phyloP scores from a whole-genome alignment of 495 filamentous ascomycete species.

The Penicillium simplicissimum region DNA sequence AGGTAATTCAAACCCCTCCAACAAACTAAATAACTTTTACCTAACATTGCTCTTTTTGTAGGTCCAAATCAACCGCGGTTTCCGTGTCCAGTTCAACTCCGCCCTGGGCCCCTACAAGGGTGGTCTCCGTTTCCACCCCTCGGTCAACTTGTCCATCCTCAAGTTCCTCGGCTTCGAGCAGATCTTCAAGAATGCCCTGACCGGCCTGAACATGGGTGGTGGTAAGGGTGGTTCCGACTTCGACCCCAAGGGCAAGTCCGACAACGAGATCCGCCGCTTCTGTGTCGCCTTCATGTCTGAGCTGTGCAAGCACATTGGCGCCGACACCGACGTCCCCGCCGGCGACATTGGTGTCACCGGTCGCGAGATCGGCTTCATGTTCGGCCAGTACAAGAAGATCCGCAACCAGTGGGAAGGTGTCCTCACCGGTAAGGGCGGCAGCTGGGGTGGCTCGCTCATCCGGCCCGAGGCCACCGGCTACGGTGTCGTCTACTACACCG shows the following conservation, averaged over 20 bases:
- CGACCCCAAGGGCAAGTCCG: constrained; percentile 97
- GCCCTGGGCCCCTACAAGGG: constrained; percentile 98
- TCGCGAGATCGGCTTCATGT: constrained; percentile 93
- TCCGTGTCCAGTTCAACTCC: constrained; percentile 98
- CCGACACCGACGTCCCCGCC: constrained; percentile 91
- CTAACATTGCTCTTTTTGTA: constrained; percentile 36
- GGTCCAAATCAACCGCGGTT: constrained; percentile 93
- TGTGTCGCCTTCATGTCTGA: constrained; percentile 95
- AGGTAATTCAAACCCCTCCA: constrained; percentile 24
- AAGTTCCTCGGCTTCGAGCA: constrained; percentile 99
- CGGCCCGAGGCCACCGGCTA: constrained; percentile 96
- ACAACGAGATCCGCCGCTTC: constrained; percentile 97
- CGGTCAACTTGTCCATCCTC: constrained; percentile 94
- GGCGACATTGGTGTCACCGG: constrained; percentile 91
- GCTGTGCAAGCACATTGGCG: constrained; percentile 92
- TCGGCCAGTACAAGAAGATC: constrained; percentile 90
- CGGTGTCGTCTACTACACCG: constrained; percentile 95
- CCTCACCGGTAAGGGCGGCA: constrained; percentile 90
- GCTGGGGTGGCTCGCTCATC: constrained; percentile 93
- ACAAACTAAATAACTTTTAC: too few species aligned
- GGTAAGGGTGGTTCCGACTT: constrained; percentile 99
- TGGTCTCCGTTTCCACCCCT: constrained; percentile 91
- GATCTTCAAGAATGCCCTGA: constrained; percentile 99
- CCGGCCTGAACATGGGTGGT: constrained; percentile 95
- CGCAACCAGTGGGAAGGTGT: constrained; percentile 92